Conservation (phyloP, 1,284 basidiomycete genomes). For the Ceratobasidium papillatum region DNA sequence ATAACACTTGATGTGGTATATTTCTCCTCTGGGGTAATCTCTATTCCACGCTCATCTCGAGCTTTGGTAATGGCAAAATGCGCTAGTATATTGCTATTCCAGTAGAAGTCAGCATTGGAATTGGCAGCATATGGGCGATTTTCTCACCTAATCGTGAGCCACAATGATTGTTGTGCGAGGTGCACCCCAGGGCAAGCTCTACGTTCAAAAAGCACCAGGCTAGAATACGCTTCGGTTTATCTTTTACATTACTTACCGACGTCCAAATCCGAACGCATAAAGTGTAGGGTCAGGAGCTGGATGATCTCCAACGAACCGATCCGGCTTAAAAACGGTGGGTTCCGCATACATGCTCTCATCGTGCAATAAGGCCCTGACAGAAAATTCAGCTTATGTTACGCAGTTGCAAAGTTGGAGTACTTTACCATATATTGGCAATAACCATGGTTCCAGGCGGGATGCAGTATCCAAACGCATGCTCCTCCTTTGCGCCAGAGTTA, state of each 20-base stretch:
- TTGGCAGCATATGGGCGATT: background rate
- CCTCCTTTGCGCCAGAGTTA: background rate
- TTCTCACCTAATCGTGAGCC: constrained; percentile 17
- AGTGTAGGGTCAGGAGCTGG: constrained; percentile 1
- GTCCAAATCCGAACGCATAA: constrained; percentile 25
- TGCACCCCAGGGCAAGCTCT: constrained; percentile 16
- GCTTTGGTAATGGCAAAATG: background rate
- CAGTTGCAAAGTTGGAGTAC: too few relatives aligned
- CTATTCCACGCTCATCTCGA: background rate
- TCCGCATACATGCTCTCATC: background rate
- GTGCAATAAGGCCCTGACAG: background rate
- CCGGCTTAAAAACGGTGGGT: background rate
- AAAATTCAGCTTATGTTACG: constrained; percentile 25
- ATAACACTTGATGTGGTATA: constrained; percentile 4
- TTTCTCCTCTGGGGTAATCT: background rate
- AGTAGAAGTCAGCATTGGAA: too few relatives aligned
- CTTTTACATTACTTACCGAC: constrained; percentile 2
- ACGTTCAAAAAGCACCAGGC: background rate
- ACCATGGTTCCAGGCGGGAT: constrained; percentile 10
- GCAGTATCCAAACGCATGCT: background rate
- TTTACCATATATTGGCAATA: constrained; percentile 30
- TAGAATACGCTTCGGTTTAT: too few relatives aligned
- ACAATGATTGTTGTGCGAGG: constrained; percentile 19
- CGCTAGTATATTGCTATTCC: constrained; percentile 10
- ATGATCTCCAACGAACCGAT: constrained; percentile 2